Percentiles rank a stretch among this genome's conserved stretches.
phyloP scores from a whole-genome alignment of 495 filamentous ascomycete genomes.

The Penicillium turbatum region DNA sequence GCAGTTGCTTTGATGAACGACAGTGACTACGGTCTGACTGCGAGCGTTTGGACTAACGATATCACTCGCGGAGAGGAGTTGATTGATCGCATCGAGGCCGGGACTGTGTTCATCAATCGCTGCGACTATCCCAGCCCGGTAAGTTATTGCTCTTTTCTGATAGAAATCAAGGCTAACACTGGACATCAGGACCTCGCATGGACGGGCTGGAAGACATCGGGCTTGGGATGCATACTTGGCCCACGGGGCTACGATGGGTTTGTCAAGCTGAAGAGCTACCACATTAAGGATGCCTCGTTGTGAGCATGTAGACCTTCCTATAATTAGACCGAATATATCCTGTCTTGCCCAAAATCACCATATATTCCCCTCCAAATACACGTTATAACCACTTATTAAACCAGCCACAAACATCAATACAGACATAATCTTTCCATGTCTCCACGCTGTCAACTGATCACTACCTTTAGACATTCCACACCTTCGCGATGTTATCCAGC shows the following conservation, averaged over 20 bases:
- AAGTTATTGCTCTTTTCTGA: constrained; percentile 35
- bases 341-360: no score
- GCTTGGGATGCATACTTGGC: constrained; percentile 84
- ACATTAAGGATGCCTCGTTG: constrained; percentile 63
- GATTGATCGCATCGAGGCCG: constrained; percentile 79
- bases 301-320: not conserved
- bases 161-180: constrained; percentile 14
- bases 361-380: no score
- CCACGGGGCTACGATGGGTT: constrained; percentile 92
- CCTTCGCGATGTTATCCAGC: not conserved
- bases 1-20: constrained; percentile 90
- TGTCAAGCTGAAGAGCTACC: constrained; percentile 91
- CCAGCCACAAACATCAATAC: no score
- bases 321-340: no score
- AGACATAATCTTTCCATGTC: not conserved
- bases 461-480: no score
- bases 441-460: not conserved
- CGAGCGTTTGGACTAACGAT: constrained; percentile 98
- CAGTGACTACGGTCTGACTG: constrained; percentile 88
- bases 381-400: no score
- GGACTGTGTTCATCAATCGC: constrained; percentile 94
- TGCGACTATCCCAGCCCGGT: constrained; percentile 91
- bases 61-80: constrained; percentile 69
- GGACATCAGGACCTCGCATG: constrained; percentile 80
- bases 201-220: constrained; percentile 97